Conservation (phyloP, 2,329 filamentous ascomycete species). For the Chrysoporthe austroafricana region DNA sequence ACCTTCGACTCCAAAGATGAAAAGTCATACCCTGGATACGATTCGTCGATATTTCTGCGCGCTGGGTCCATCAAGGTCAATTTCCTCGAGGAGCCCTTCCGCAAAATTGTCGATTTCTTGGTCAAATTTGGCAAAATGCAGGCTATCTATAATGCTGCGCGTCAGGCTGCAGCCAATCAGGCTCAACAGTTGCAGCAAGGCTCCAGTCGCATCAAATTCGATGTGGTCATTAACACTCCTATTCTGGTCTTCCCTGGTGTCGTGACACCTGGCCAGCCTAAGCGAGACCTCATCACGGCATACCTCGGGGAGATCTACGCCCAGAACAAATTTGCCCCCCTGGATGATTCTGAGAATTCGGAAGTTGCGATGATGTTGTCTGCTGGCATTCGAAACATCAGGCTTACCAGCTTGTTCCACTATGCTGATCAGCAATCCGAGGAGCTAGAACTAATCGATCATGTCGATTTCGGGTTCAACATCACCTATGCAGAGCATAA, state of each 20-base stretch:
- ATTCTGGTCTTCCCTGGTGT: conserved; percentile 92
- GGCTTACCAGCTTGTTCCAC: conserved; percentile 86
- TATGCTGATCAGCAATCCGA: conserved; percentile 74
- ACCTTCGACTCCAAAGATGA: conserved; percentile 78
- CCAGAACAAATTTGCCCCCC: conserved; percentile 85
- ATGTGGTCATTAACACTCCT: conserved; percentile 89
- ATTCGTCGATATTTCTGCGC: conserved; percentile 86
- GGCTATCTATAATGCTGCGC: conserved; percentile 94
- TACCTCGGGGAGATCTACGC: conserved; percentile 97
- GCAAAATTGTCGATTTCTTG: conserved; percentile 96
- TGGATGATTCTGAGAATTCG: conserved; percentile 76
- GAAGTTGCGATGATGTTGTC: conserved; percentile 86
- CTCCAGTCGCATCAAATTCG: conserved; percentile 89
- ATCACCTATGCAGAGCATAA: conserved; percentile 91
- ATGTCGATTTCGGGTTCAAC: conserved; percentile 91
- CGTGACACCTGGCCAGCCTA: conserved; percentile 69
- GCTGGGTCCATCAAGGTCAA: conserved; percentile 97
- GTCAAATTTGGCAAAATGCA: conserved; percentile 99
- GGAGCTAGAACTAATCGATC: conserved; percentile 94
- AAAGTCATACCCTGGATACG: conserved; percentile 87
- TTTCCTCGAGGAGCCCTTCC: conserved; percentile 94
- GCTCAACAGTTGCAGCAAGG: conserved; percentile 92
- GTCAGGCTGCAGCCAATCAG: conserved; percentile 91
- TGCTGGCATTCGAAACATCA: conserved; percentile 88
- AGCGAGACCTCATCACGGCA: conserved; percentile 84